Conservation (phyloP, 2,329 filamentous ascomycete species). For the Bipolaris cookei region DNA sequence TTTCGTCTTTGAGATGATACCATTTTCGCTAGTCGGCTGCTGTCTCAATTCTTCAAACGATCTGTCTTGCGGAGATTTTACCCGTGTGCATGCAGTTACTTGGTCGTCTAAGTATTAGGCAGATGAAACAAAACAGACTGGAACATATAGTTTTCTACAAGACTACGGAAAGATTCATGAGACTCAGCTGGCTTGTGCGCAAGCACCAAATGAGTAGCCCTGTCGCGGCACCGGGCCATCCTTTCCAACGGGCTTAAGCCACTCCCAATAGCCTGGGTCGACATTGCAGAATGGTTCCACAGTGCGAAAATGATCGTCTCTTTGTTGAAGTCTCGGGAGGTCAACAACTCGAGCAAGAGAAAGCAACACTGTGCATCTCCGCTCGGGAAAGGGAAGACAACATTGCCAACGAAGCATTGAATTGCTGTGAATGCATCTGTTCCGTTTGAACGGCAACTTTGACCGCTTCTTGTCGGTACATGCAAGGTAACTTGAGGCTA, state of each 20-base stretch:
- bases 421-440: conserved; percentile 8
- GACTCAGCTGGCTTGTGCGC: background rate
- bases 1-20: background rate
- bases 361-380: conserved; percentile 10
- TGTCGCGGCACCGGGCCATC: background rate
- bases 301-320: background rate
- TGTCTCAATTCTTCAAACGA: background rate
- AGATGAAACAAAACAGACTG: background rate
- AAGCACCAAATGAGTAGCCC: background rate
- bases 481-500: background rate
- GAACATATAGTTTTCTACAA: background rate
- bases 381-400: conserved; percentile 20
- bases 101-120: conserved; percentile 7
- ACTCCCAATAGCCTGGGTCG: background rate
- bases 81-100: background rate
- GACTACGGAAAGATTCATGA: conserved; percentile 1
- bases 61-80: background rate
- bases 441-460: conserved; percentile 18
- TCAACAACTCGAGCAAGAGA: conserved; percentile 8
- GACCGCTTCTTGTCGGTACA: conserved; percentile 16
- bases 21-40: background rate
- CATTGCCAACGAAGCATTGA: conserved; percentile 9
- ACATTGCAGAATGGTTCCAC: background rate
- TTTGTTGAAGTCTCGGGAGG: conserved; percentile 11
- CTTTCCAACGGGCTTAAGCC: background rate